These are phyloP conservation scores for Aspergillus unguis DNA, from an alignment of 2,329 filamentous ascomycete species.

Conservation along the genomic window DNA sequence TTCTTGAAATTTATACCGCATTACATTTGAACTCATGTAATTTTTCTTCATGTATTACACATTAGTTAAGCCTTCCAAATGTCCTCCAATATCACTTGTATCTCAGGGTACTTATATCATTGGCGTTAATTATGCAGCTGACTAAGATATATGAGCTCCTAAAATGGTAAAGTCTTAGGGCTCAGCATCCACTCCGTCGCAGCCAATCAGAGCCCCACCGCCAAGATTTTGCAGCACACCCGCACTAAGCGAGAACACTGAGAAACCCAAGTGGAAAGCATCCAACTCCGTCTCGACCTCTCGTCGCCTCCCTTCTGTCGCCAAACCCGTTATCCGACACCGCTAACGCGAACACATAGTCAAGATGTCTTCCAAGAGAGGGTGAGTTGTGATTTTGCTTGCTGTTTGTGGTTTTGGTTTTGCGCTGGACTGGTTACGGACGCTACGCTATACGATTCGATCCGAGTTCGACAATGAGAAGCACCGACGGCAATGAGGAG, in stretches of 20 bases:
- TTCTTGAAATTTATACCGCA: conserved; percentile 3
- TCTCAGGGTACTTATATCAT: background rate
- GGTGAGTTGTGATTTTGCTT: conserved; percentile 39
- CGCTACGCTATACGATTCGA: background rate
- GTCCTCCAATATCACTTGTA: background rate
- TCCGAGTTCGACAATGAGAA: background rate
- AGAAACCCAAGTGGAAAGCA: conserved; percentile 20
- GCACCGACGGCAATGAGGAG: background rate
- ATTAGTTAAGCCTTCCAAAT: background rate
- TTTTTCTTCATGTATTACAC: conserved; percentile 2
- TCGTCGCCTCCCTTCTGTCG: conserved; percentile 27
- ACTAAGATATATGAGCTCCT: background rate
- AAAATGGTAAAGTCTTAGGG: conserved; percentile 37
- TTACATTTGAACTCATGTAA: conserved; percentile 1
- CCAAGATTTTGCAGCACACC: conserved; percentile 43
- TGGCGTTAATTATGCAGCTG: conserved; percentile 4
- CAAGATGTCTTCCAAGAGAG: conserved; percentile 54
- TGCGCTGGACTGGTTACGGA: conserved; percentile 12
- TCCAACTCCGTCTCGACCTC: conserved; percentile 25
- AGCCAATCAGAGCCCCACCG: conserved; percentile 27
- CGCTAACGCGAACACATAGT: conserved; percentile 37
- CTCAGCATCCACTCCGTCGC: conserved; percentile 18
- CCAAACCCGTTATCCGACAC: conserved; percentile 37
- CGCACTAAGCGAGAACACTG: conserved; percentile 43
- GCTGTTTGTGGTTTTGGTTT: conserved; percentile 15